phyloP scores from a whole-genome alignment of 1,284 basidiomycete genomes.

The Agaricales sp. region DNA sequence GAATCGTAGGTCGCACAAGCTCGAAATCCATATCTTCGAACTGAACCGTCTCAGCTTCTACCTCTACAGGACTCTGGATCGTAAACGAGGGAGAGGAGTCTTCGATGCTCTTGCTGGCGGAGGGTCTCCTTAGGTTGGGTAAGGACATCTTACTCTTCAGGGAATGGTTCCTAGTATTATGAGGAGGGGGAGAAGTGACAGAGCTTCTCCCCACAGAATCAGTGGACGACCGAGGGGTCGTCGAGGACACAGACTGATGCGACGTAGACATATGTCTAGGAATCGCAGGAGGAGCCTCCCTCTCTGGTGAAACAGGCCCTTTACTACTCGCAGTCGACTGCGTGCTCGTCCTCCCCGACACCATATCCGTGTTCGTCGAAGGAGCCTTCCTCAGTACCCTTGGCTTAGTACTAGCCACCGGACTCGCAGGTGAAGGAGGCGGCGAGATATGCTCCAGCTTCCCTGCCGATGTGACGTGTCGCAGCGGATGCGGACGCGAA shows the following conservation, averaged over 20 bases:
- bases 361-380: neutral
- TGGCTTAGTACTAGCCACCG: neutral
- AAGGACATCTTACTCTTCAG: conserved; percentile 48
- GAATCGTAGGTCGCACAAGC: conserved; percentile 47
- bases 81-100: neutral
- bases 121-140: conserved; percentile 38
- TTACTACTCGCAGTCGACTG: neutral
- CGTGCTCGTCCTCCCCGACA: neutral
- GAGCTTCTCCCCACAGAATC: conserved; percentile 14
- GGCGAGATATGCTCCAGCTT: neutral
- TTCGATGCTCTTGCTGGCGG: conserved; percentile 8
- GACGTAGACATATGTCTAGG: neutral
- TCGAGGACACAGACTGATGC: conserved; percentile 15
- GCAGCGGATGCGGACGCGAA: neutral
- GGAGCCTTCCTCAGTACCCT: neutral
- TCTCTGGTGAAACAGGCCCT: neutral
- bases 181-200: conserved; percentile 13
- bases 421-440: neutral
- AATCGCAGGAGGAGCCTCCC: neutral
- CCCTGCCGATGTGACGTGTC: neutral
- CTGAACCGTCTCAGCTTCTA: conserved; percentile 42
- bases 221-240: conserved; percentile 12
- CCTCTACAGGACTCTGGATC: conserved; percentile 9
- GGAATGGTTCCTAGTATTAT: conserved; percentile 25
- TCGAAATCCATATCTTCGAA: conserved; percentile 76